phyloP scores from a whole-genome alignment of 2,329 filamentous ascomycete species.

The Atkinsonella hypoxylon region DNA sequence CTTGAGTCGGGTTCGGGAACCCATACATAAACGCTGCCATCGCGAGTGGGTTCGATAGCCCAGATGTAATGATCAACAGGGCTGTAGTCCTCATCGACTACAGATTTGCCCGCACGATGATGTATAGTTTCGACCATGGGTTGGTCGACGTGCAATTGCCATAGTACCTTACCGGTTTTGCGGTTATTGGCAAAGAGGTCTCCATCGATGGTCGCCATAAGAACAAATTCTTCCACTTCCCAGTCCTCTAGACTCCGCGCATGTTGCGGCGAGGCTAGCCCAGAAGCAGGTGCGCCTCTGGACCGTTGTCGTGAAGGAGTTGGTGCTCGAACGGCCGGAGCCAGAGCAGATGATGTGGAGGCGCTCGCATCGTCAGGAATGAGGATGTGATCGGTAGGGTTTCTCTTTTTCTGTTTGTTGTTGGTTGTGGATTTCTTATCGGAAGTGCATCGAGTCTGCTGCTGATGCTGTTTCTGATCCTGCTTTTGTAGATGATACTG shows the following conservation, averaged over 20 bases:
- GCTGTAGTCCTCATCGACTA: slow-evolving; percentile 44
- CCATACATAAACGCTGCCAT: slow-evolving; percentile 82
- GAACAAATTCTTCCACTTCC: slow-evolving; percentile 99
- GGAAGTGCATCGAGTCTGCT: slow-evolving; percentile 8
- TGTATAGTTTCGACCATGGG: slow-evolving; percentile 89
- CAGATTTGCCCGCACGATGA: slow-evolving; percentile 56
- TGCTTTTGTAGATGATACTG: slow-evolving; percentile 9
- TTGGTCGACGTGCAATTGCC: slow-evolving; percentile 73
- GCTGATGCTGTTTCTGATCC: slow-evolving; percentile 11
- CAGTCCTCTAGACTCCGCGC: slow-evolving; percentile 98
- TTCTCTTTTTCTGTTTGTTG: slow-evolving; percentile 16
- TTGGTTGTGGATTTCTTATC: slow-evolving; percentile 3
- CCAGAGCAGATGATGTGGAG: slow-evolving; percentile 96
- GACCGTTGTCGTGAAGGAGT: slow-evolving; percentile 49
- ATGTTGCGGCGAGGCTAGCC: slow-evolving; percentile 71
- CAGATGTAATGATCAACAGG: slow-evolving; percentile 80
- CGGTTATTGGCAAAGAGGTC: slow-evolving; percentile 85
- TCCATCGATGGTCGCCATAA: slow-evolving; percentile 99
- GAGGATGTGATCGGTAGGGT: slow-evolving; percentile 9
- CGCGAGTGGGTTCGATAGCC: slow-evolving; percentile 84
- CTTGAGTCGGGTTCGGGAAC: slow-evolving; percentile 49
- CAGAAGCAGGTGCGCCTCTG: slow-evolving; percentile 47
- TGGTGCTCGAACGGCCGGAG: slow-evolving; percentile 89
- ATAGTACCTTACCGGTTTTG: slow-evolving; percentile 70
- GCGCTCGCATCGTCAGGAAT: slow-evolving; percentile 71